A percentile compares a stretch with the other conserved stretches of the same genome.
Evolutionary conservation across 495 filamentous ascomycete genomes (phyloP).

Genomic region (Aspergillus wentii): DNA sequence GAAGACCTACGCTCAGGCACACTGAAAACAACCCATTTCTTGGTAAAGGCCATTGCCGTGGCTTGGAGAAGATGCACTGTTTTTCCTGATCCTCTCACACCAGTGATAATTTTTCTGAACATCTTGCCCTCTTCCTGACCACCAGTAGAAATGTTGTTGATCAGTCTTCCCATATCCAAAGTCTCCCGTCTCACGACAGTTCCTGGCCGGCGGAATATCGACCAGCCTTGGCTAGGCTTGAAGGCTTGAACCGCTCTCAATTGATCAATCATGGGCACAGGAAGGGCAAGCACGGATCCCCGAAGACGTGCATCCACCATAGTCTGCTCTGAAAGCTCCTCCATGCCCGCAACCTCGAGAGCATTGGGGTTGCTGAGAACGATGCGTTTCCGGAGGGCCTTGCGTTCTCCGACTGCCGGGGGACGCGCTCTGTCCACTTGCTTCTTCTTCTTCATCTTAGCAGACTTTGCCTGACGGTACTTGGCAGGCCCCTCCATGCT

Average conservation of each 20-base stretch:
- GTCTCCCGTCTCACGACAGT: conserved; percentile 71
- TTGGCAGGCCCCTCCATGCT: conserved; percentile 20
- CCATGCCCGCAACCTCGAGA: conserved; percentile 62
- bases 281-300: conserved; percentile 65
- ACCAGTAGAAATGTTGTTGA: conserved; percentile 50
- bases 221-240: conserved; percentile 87
- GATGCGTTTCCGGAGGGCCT: conserved; percentile 79
- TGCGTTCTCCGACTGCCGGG: conserved; percentile 73
- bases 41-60: conserved; percentile 74
- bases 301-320: conserved; percentile 48
- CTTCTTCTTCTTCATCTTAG: conserved; percentile 46
- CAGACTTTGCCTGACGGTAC: conserved; percentile 35
- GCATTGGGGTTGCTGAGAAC: conserved; percentile 93
- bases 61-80: conserved; percentile 81
- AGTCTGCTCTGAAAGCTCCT: conserved; percentile 51
- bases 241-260: conserved; percentile 82
- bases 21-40: conserved; percentile 82
- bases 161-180: conserved; percentile 58
- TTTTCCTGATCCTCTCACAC: conserved; percentile 74
- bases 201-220: conserved; percentile 73
- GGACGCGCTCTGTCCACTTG: conserved; percentile 36
- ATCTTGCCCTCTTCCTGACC: conserved; percentile 48
- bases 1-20: conserved; percentile 75
- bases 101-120: conserved; percentile 64
- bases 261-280: conserved; percentile 65